A percentile compares a stretch with the other conserved stretches of the same genome.
Evolutionary conservation across 2,329 filamentous ascomycete genomes (phyloP).

Genomic region (Calonectria hongkongensis): DNA sequence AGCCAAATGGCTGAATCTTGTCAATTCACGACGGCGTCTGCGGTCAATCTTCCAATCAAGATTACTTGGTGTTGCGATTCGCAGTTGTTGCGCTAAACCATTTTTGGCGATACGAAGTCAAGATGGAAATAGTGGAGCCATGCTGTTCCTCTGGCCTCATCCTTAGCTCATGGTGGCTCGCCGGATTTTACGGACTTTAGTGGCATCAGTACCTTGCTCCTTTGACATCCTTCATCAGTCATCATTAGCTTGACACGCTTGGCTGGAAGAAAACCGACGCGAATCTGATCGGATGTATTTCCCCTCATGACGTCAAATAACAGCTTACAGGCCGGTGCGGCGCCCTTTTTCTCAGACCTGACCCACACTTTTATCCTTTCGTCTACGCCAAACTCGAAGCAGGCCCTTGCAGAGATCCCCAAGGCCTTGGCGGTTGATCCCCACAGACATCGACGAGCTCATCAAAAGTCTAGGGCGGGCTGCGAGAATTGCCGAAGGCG

Average conservation of each 20-base stretch:
- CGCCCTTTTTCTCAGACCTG: background rate
- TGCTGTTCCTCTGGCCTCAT: constrained; percentile 4
- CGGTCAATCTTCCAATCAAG: background rate
- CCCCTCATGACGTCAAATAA: background rate
- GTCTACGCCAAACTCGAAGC: constrained; percentile 3
- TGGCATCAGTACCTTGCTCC: background rate
- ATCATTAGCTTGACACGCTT: background rate
- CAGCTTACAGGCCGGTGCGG: background rate
- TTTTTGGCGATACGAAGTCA: constrained; percentile 20
- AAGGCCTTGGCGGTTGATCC: background rate
- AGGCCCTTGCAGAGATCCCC: constrained; percentile 5
- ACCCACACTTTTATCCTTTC: constrained; percentile 14
- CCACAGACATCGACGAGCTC: background rate
- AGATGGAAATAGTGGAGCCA: constrained; percentile 12
- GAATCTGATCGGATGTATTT: background rate
- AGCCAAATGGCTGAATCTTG: background rate
- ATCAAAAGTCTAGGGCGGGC: constrained; percentile 17
- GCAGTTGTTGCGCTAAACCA: background rate
- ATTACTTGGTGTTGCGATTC: background rate
- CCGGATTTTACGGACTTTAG: constrained; percentile 18
- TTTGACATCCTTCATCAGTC: background rate
- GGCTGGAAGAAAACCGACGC: background rate
- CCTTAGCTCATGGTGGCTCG: background rate
- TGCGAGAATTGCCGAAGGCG: constrained; percentile 15
- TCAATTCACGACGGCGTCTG: background rate